A percentile compares a stretch with the other conserved stretches of the same genome.
These are phyloP conservation scores for Adansonia madagascariensis DNA, from an alignment of 441 rosid species.

Conservation along the genomic window DNA sequence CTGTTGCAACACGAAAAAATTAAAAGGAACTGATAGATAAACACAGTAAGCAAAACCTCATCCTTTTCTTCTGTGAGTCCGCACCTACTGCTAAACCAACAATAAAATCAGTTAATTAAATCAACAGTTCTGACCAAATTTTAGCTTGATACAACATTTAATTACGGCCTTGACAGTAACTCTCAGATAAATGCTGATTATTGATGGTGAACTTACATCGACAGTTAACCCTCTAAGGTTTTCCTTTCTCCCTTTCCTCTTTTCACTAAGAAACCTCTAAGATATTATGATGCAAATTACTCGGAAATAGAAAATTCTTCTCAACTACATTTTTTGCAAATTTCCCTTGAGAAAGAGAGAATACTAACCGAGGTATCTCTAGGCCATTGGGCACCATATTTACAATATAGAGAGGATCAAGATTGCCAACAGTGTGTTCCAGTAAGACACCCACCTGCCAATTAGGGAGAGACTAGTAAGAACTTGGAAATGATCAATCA, in stretches of 20 bases:
- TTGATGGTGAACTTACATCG: background rate
- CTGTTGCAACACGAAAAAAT: background rate
- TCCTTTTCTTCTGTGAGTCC: background rate
- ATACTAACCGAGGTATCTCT: slow-evolving; percentile 95
- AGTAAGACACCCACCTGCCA: slow-evolving; percentile 89
- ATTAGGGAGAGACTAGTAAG: slow-evolving; percentile 32
- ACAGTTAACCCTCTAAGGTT: background rate
- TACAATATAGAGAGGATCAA: slow-evolving; percentile 94
- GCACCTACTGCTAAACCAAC: slow-evolving; percentile 12
- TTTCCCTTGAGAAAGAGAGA: slow-evolving; percentile 3
- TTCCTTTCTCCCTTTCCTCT: background rate
- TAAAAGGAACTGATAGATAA: background rate
- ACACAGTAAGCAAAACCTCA: background rate
- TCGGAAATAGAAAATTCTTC: slow-evolving; percentile 5
- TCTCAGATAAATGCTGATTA: background rate
- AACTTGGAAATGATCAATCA: background rate
- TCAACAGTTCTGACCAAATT: slow-evolving; percentile 1
- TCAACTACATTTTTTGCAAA: background rate
- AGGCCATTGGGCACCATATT: slow-evolving; percentile 97
- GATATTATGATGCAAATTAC: background rate
- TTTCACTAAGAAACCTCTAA: background rate
- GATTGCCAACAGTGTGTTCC: slow-evolving; percentile 99
- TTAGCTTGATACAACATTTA: background rate
- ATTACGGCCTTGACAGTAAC: background rate
- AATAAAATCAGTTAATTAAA: background rate